Evolutionary conservation across 495 filamentous ascomycete genomes (phyloP), one percentile per base, ranked within the genome.

Genomic region (Penicillium manginii): DNA sequence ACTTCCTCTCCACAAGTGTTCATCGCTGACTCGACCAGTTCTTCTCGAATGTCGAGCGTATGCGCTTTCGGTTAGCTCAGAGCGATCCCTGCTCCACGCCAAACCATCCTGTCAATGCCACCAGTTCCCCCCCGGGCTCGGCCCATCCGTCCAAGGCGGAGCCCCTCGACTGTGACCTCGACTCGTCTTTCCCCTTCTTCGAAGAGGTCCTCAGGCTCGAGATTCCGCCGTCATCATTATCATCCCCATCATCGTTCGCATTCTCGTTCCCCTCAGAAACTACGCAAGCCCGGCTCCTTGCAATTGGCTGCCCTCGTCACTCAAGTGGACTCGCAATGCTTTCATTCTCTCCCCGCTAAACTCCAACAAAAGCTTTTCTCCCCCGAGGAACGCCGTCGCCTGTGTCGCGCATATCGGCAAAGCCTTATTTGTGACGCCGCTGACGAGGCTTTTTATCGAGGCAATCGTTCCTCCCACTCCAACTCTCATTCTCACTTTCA

Each of bases 301-400:
- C 71, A 78, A 74, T 52, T 68, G 60, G 69, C 57, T 64, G 79
- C 70, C 62, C 71, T 75, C 60, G 68, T 72, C 31, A 68, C 79
- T 22, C 73, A 80, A 49, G 76, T 78, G n/a, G 87, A 92, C 64
- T 86, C 84, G 50, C 82, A 84, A 68, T 93, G 88, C 79, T 91
- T 87, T 63, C 75, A 86, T 42, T 81, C 78, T 48, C 81, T 91
- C 29, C 88, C 91, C 29, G 82, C 88, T 55, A 91, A 89, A 65
- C 76, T 93, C 46, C 83, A 85, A 62, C 80, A 83, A 66, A 85
- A 81, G 61, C 85, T 89, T 61, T 91, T 91, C 71, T 86, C 86
- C 12, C 78, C 74, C 48, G 89, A 93, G 70, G 89, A 96, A 73
- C 89, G 88, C 65, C 72, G 82, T 29, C 66, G 86, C 48, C 72